Evolutionary conservation across 208 protist genomes (phyloP).

Genomic region (Porcisia deanei): DNA sequence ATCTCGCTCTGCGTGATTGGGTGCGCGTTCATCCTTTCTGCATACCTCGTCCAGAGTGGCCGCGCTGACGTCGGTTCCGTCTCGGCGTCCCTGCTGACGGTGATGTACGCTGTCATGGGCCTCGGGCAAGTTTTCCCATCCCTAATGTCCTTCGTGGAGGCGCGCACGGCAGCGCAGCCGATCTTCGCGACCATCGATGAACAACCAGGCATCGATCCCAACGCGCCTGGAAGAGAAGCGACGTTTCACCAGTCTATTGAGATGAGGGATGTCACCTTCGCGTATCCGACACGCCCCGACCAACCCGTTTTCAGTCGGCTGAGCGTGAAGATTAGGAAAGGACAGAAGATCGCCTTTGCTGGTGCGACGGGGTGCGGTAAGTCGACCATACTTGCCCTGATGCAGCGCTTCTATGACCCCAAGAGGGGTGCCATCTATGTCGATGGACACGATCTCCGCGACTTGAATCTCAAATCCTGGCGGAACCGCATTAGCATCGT

Average conservation of each 20-base stretch:
- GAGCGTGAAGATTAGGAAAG: conserved; percentile 57
- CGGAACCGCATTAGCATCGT: conserved; percentile 78
- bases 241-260: conserved; percentile 49
- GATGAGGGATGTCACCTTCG: conserved; percentile 68
- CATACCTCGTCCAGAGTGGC: conserved; percentile 59
- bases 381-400: conserved; percentile 70
- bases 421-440: conserved; percentile 49
- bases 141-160: conserved; percentile 64
- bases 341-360: conserved; percentile 81
- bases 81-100: conserved; percentile 53
- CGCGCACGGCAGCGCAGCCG: conserved; percentile 67
- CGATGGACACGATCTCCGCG: conserved; percentile 68
- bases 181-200: conserved; percentile 85
- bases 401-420: conserved; percentile 90
- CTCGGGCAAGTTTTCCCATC: conserved; percentile 63
- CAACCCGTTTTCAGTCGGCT: conserved; percentile 65
- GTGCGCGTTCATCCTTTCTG: conserved; percentile 62
- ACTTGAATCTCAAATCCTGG: conserved; percentile 56
- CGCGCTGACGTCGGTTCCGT: conserved; percentile 53
- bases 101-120: conserved; percentile 64
- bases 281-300: conserved; percentile 83
- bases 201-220: conserved; percentile 55
- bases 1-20: conserved; percentile 54
- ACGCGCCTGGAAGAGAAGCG: conserved; percentile 33
- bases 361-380: conserved; percentile 85